Evolutionary conservation across 768 basidiomycete species (phyloP), one percentile per base, ranked within the genome.

Genomic region (Pleurotus giganteus): DNA sequence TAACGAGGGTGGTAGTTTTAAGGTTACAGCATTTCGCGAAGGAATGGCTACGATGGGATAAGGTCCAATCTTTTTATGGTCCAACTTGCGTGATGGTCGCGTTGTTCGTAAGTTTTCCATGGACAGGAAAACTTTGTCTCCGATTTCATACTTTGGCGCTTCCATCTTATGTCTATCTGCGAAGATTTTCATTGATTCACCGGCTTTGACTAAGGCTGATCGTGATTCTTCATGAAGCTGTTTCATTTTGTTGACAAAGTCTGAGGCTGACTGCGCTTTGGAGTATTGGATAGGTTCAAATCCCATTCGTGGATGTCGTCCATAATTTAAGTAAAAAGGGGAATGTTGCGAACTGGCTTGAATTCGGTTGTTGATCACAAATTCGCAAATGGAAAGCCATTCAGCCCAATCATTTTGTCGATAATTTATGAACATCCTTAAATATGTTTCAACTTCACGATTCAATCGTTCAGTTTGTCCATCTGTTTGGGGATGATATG

Each of bases 111-210:
- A 51, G 41, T 57, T 24, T 2, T 24, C 32, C 26, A 17, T 36
- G 23, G 31, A 34, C 12, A 57, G 37, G 24, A 39, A 66, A 0
- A 63, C 62, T 43, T 47, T 57, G 26, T 65, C 57, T 7, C 65
- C 63, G 0, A 32, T 12, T 11, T 47, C 8, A 21, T 46, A 59
- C 4, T 32, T 41, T 2, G 60, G 60, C 13, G 60, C 49, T 8
- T 53, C 53, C 0, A 17, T 28, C 3, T 50, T 31, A 6, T 44
- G 24, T 11, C 37, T 52, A 45, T 66, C 52, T 21, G 55, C 49
- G 47, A 60, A 64, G 17, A 41, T 11, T 4, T 43, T 53, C 47
- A 58, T 58, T 26, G 59, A 47, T 1, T 63, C 59, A 9, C 56
- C 57, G 5, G 63, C 54, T 37, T 61, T 60, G 1, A 37, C 21